Conservation (phyloP, 2,329 filamentous ascomycete genomes). For the Neofusicoccum parvum region DNA sequence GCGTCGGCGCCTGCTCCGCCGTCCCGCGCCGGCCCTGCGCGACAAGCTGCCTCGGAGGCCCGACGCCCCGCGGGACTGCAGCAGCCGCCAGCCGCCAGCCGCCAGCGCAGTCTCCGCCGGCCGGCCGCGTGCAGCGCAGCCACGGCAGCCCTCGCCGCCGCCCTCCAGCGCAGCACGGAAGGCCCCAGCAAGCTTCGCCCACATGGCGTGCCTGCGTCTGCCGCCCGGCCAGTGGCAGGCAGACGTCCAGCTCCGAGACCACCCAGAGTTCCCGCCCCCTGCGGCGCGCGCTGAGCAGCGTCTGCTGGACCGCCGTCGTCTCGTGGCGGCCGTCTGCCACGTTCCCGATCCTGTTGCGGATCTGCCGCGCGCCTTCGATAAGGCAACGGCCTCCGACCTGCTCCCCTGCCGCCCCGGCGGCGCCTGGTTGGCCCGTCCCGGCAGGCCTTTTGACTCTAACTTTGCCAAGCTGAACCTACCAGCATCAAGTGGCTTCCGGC, state of each 20-base stretch:
- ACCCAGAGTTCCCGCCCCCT: neutral
- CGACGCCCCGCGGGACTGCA: too few relatives aligned
- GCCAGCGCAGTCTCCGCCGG: too few relatives aligned
- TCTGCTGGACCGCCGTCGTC: neutral
- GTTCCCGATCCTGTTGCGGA: conserved; percentile 8
- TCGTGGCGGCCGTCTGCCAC: neutral
- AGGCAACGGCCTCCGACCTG: neutral
- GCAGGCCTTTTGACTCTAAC: conserved; percentile 3
- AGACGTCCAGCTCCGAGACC: neutral
- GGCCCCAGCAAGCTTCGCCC: neutral
- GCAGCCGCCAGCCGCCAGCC: too few relatives aligned
- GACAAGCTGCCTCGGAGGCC: too few relatives aligned
- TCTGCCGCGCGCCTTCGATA: conserved; percentile 6
- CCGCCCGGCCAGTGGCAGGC: neutral
- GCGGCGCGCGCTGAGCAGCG: neutral
- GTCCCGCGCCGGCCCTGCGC: too few relatives aligned
- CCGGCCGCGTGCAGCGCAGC: too few relatives aligned
- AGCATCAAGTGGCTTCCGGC: conserved; percentile 3
- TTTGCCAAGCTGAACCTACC: conserved; percentile 10
- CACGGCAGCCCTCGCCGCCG: too few relatives aligned
- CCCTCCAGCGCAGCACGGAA: too few relatives aligned
- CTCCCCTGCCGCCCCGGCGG: neutral
- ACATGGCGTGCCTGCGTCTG: neutral
- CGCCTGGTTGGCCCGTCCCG: neutral
- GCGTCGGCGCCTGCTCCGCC: too few relatives aligned